These are phyloP conservation scores for Pseudopyricularia cyperi DNA, from an alignment of 2,329 filamentous ascomycete species.

Conservation along the genomic window DNA sequence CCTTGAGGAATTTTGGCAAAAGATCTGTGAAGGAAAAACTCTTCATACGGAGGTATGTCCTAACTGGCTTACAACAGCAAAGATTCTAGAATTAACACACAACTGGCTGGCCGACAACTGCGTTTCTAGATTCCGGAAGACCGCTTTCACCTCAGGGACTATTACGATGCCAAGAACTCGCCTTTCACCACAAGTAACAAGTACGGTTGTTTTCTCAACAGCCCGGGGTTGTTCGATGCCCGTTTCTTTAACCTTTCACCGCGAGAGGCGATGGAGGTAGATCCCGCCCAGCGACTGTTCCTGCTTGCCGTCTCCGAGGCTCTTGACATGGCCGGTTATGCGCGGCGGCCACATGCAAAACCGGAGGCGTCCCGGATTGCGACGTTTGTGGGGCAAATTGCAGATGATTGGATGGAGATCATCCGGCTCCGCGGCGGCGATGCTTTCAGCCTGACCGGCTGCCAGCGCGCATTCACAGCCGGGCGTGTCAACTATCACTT, in stretches of 20 bases:
- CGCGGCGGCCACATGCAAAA: slow-evolving; percentile 53
- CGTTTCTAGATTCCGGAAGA: slow-evolving; percentile 36
- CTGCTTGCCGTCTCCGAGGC: slow-evolving; percentile 68
- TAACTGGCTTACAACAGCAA: not conserved
- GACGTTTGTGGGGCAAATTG: slow-evolving; percentile 64
- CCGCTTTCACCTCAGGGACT: slow-evolving; percentile 53
- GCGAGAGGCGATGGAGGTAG: slow-evolving; percentile 59
- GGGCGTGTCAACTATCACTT: slow-evolving; percentile 34
- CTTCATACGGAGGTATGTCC: not conserved
- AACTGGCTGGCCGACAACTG: not conserved
- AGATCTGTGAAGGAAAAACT: not conserved
- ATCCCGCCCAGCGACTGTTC: slow-evolving; percentile 63
- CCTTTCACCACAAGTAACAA: not conserved
- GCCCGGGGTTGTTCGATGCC: slow-evolving; percentile 62
- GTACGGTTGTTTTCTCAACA: slow-evolving; percentile 57
- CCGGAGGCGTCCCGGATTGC: slow-evolving; percentile 47
- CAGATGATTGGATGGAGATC: slow-evolving; percentile 66
- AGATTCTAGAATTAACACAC: too few species aligned
- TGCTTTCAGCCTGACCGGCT: slow-evolving; percentile 40
- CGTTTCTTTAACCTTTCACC: slow-evolving; percentile 78
- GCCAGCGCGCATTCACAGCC: slow-evolving; percentile 33
- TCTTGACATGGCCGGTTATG: slow-evolving; percentile 61
- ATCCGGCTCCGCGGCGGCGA: slow-evolving; percentile 48
- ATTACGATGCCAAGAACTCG: slow-evolving; percentile 29
- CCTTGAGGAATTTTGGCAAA: not conserved